A percentile compares a stretch with the other conserved stretches of the same genome.
phyloP scores from a whole-genome alignment of 331 rosid species.

The Phaseolus coccineus region DNA sequence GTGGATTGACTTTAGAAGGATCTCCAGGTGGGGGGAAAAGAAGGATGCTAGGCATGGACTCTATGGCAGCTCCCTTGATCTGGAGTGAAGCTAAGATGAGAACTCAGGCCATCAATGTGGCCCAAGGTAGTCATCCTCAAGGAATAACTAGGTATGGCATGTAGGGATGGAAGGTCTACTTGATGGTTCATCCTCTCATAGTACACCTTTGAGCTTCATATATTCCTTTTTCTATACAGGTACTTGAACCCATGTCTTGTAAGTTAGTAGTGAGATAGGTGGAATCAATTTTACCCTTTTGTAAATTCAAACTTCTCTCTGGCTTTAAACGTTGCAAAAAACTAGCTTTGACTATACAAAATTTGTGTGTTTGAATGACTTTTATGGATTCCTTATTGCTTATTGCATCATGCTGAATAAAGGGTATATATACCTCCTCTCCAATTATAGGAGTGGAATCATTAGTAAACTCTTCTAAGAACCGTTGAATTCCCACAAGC shows the following conservation, averaged over 20 bases:
- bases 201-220: constrained; percentile 46
- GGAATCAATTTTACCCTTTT: constrained; percentile 55
- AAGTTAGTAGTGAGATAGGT: constrained; percentile 57
- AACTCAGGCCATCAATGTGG: constrained; percentile 71
- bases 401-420: constrained; percentile 38
- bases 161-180: constrained; percentile 52
- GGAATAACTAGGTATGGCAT: constrained; percentile 73
- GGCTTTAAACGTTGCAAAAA: constrained; percentile 46
- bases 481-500: constrained; percentile 20
- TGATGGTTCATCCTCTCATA: constrained; percentile 44
- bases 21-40: constrained; percentile 66
- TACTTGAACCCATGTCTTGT: constrained; percentile 49
- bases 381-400: constrained; percentile 40
- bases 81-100: constrained; percentile 87
- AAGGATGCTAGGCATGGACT: constrained; percentile 66
- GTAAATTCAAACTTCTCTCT: constrained; percentile 58
- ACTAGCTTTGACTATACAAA: constrained; percentile 41
- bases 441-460: background rate
- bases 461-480: background rate
- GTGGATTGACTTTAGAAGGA: constrained; percentile 73
- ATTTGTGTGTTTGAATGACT: constrained; percentile 20
- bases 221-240: constrained; percentile 45
- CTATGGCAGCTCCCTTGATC: constrained; percentile 66
- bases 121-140: constrained; percentile 64
- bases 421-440: constrained; percentile 4